phyloP scores from a whole-genome alignment of 1,284 basidiomycete species.

The Inonotus hispidus region DNA sequence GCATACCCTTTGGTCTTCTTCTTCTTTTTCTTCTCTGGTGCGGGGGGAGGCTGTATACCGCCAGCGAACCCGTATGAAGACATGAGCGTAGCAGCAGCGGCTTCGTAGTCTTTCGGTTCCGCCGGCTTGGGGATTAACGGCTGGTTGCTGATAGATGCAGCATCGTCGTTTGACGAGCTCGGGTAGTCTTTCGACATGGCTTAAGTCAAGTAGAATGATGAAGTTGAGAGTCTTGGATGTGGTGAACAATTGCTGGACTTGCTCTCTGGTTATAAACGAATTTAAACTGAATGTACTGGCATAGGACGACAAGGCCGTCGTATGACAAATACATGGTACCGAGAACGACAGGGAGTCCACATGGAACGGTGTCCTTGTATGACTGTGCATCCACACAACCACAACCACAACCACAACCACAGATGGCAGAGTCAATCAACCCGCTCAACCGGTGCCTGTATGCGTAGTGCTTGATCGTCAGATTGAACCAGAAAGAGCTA shows the following conservation, averaged over 20 bases:
- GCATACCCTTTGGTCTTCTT: conserved; percentile 3
- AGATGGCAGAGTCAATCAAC: too few relatives aligned
- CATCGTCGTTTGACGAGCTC: conserved; percentile 6
- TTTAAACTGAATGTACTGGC: background rate
- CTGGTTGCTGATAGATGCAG: conserved; percentile 16
- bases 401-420: too few relatives aligned
- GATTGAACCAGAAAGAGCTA: too few relatives aligned
- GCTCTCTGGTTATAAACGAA: background rate
- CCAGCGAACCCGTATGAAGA: conserved; percentile 15
- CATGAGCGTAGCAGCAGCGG: conserved; percentile 16
- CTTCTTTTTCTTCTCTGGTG: conserved; percentile 1
- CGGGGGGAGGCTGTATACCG: background rate
- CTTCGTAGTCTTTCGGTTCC: conserved; percentile 19
- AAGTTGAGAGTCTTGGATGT: background rate
- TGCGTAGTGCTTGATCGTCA: too few relatives aligned
- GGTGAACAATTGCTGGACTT: background rate
- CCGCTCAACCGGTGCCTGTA: too few relatives aligned
- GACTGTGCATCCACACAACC: background rate
- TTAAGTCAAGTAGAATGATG: background rate
- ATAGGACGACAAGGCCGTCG: background rate
- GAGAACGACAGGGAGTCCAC: background rate
- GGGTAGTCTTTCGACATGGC: conserved; percentile 4
- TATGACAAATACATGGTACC: background rate
- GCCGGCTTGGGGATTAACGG: conserved; percentile 15
- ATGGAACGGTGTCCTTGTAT: background rate